Base-by-base conservation (phyloP, 2,329 filamentous ascomycete genomes). In the Trematosphaeria pertusa region DNA sequence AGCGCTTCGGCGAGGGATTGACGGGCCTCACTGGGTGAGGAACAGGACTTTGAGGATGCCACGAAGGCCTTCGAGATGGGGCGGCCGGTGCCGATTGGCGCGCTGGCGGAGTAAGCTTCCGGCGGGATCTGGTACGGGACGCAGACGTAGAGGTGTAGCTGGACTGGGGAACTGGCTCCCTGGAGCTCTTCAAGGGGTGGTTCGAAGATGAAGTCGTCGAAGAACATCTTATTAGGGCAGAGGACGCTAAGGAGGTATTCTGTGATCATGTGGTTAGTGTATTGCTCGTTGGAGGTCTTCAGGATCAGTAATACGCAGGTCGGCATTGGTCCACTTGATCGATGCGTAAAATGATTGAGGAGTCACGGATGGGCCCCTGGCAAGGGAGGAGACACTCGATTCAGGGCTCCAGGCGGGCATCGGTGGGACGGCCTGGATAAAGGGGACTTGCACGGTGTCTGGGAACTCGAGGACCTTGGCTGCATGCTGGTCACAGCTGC, bases 51-150 rank as follows among this genome's bases (percentile, higher is more conserved):
- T 6, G 56, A 58, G 31, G 51, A 18, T 3, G 55, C 56, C 14
- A 61, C 11, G 10, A 60, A 35, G 33, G 28, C 9, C 3, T 35
- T 34, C 26, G 43, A 43, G 2, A n/a, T 15, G 14, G 58, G 56
- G 3, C 58, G 56, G 4, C 52, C 52, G 20, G 60, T 61, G 28
- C 52, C 54, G 32, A 58, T 62, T 18, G 56, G 61, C 2, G 43
- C 17, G 28, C 43, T 18, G 15, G 30, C 35, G 4, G 48, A 43
- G 46, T 41, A 57, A 2, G 48, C 39, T 31, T 17, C 18, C 1
- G 31, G n/a, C 8, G 53, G 44, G 11, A 37, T 28, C 3, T 42
- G 40, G 19, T 12, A 6, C n/a, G 30, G 3, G 12, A 32, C 26
- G 22, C 19, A 38, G 4, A 47, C 28, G 42, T 46, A 45, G 26